Conservation (phyloP, 257 asterid genomes). For the Primulina eburnea region DNA sequence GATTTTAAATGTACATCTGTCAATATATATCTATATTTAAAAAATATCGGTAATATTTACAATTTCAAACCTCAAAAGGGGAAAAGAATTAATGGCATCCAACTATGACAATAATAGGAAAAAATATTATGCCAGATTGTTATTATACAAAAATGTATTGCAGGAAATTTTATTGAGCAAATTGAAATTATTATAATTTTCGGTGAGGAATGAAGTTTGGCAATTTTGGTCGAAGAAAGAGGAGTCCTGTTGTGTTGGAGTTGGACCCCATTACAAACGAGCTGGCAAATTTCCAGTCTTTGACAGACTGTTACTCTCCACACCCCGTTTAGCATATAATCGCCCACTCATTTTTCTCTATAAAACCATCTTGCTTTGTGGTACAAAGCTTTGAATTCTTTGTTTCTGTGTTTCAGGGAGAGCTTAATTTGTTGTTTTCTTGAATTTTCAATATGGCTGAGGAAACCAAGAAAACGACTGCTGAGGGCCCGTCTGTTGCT, state of each 20-base stretch:
- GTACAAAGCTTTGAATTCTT: neutral
- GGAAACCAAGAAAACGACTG: constrained; percentile 55
- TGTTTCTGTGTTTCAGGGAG: neutral
- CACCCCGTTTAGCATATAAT: constrained; percentile 5
- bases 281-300: constrained; percentile 45
- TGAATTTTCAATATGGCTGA: constrained; percentile 54
- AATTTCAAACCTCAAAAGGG: neutral
- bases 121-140: no score
- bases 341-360: neutral
- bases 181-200: no score
- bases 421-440: neutral
- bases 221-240: constrained; percentile 25
- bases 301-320: constrained; percentile 46
- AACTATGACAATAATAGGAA: no score
- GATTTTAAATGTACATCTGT: no score
- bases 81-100: neutral
- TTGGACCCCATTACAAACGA: constrained; percentile 38
- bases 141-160: no score
- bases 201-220: neutral
- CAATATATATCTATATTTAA: no score
- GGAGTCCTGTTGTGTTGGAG: constrained; percentile 28
- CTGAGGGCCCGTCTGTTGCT: constrained; percentile 43
- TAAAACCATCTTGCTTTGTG: neutral
- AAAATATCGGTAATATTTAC: no score
- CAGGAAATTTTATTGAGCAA: no score